Evolutionary conservation across 73 alveolate species (phyloP).

Genomic region (Paramecium biaurelia): DNA sequence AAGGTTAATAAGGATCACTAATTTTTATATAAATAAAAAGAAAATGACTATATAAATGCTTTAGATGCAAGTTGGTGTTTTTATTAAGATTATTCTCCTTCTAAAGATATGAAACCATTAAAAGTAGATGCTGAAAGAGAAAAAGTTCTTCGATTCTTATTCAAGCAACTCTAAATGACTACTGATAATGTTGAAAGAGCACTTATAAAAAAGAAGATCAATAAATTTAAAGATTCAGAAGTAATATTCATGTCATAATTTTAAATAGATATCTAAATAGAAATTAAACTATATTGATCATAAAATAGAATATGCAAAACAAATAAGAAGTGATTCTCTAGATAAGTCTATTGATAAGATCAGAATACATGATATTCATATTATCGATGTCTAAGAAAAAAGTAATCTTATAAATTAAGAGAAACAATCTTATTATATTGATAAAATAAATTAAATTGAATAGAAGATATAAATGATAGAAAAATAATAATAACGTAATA

Average conservation of each 20-base stretch:
- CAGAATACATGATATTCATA: constrained; percentile 24
- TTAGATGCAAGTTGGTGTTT: constrained; percentile 48
- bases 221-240: constrained; percentile 1
- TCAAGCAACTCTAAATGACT: neutral
- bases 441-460: neutral
- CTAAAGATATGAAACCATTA: neutral
- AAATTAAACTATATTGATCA: neutral
- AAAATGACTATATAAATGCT: neutral
- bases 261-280: neutral
- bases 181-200: constrained; percentile 6
- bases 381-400: neutral
- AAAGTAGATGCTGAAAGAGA: constrained; percentile 28
- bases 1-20: constrained; percentile 8
- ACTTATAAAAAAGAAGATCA: neutral
- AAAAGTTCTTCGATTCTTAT: neutral
- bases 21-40: neutral
- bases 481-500: neutral
- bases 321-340: neutral
- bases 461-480: neutral
- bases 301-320: neutral
- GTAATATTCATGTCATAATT: neutral
- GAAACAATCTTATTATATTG: neutral
- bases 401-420: neutral
- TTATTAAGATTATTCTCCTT: constrained; percentile 25
- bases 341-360: constrained; percentile 30